phyloP scores from a whole-genome alignment of 129 eudicot genomes.

The Escallonia herrerae region DNA sequence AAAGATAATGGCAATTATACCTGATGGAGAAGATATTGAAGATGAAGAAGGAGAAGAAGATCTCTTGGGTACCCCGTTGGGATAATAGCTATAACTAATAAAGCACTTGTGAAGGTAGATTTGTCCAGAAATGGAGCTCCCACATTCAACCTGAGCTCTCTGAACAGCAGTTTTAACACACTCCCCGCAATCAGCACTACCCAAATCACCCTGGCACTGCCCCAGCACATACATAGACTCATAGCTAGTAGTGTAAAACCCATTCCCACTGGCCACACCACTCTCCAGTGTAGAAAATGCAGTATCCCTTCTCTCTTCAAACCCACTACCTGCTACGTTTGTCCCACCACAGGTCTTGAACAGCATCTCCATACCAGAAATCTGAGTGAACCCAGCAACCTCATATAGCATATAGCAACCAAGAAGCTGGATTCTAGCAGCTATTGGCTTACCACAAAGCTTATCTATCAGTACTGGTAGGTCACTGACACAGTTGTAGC shows the following conservation, averaged over 20 bases:
- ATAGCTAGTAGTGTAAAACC: conserved; percentile 60
- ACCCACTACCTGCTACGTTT: conserved; percentile 44
- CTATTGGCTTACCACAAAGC: conserved; percentile 71
- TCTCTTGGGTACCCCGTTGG: conserved; percentile 53
- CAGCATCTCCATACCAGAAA: conserved; percentile 73
- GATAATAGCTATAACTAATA: conserved; percentile 54
- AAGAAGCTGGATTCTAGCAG: conserved; percentile 76
- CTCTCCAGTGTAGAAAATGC: conserved; percentile 49
- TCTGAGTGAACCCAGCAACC: conserved; percentile 66
- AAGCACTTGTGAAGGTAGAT: conserved; percentile 71
- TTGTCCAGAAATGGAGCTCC: conserved; percentile 67
- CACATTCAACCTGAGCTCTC: conserved; percentile 85
- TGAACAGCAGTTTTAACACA: conserved; percentile 80
- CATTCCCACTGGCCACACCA: conserved; percentile 41
- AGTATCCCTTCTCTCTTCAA: conserved; percentile 56
- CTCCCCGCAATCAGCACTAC: conserved; percentile 62
- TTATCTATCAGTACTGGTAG: conserved; percentile 65
- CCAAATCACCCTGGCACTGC: conserved; percentile 87
- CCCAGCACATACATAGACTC: conserved; percentile 62
- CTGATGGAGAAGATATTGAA: conserved; percentile 42
- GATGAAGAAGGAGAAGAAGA: conserved; percentile 36
- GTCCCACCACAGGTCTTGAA: conserved; percentile 68
- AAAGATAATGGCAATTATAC: conserved; percentile 17
- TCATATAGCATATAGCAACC: conserved; percentile 87
- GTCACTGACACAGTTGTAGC: conserved; percentile 66